Conservation (phyloP, 2,329 filamentous ascomycete genomes). For the Phialophora expanda region DNA sequence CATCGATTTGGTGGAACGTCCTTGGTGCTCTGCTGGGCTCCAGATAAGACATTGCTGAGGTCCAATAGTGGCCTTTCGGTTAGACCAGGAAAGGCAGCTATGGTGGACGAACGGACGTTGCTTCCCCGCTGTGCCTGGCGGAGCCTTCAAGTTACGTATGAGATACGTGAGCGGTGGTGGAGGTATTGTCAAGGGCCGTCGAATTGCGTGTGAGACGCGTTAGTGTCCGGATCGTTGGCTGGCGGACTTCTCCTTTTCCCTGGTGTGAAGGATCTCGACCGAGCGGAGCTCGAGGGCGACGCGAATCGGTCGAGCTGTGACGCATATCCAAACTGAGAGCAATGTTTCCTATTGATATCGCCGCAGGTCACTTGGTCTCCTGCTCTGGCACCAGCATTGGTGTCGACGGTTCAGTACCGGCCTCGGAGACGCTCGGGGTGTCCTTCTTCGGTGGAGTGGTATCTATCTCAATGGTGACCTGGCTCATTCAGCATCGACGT, state of each 20-base stretch:
- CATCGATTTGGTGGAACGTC: constrained; percentile 20
- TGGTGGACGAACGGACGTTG: constrained; percentile 34
- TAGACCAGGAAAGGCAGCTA: constrained; percentile 33
- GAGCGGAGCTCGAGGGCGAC: background rate
- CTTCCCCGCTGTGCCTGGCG: constrained; percentile 25
- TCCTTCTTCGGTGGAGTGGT: constrained; percentile 53
- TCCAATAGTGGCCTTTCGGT: constrained; percentile 29
- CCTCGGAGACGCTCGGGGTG: constrained; percentile 28
- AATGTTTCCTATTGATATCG: background rate
- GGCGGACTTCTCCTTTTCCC: constrained; percentile 34
- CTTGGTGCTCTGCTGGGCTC: constrained; percentile 24
- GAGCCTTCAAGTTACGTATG: constrained; percentile 27
- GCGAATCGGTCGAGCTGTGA: background rate
- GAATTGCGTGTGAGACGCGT: constrained; percentile 14
- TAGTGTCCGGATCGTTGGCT: background rate
- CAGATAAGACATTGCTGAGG: constrained; percentile 29
- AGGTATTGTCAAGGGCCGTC: background rate
- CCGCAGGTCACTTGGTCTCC: background rate
- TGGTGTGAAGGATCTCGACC: background rate
- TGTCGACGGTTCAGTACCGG: constrained; percentile 22
- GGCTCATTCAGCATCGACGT: constrained; percentile 13
- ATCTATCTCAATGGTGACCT: constrained; percentile 48
- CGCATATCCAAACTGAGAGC: background rate
- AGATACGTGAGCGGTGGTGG: constrained; percentile 12
- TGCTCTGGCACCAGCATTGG: constrained; percentile 13